These are phyloP conservation scores for Malassezia arunalokei DNA, from an alignment of 1,284 basidiomycete genomes.

Conservation along the genomic window DNA sequence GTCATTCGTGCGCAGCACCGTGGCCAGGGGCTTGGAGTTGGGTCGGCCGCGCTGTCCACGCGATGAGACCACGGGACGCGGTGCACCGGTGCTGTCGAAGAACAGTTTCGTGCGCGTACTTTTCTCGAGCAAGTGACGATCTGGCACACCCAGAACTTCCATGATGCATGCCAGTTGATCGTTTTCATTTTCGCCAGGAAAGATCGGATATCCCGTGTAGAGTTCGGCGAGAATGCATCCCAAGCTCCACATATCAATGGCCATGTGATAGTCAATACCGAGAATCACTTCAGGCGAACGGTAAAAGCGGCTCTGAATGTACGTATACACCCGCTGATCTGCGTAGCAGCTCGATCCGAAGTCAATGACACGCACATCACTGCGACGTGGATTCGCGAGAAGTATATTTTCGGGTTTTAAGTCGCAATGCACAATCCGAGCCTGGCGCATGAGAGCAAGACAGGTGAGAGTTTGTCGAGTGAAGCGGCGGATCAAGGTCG, in stretches of 20 bases:
- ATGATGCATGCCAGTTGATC: slow-evolving; percentile 98
- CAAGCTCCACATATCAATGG: slow-evolving; percentile 93
- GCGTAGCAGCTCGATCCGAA: slow-evolving; percentile 98
- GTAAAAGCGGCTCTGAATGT: slow-evolving; percentile 93
- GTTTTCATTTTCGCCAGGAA: slow-evolving; percentile 91
- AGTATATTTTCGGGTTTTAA: slow-evolving; percentile 98
- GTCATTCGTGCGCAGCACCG: slow-evolving; percentile 77
- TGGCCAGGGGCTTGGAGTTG: slow-evolving; percentile 72
- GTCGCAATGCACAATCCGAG: slow-evolving; percentile 98
- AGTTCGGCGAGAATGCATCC: slow-evolving; percentile 95
- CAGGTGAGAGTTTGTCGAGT: slow-evolving; percentile 88
- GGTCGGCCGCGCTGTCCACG: slow-evolving; percentile 86
- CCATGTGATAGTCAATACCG: slow-evolving; percentile 48
- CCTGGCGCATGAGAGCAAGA: slow-evolving; percentile 81
- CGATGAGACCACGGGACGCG: slow-evolving; percentile 85
- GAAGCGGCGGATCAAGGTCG: slow-evolving; percentile 83
- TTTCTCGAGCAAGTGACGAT: slow-evolving; percentile 83
- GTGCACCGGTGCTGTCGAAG: slow-evolving; percentile 85
- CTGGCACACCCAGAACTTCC: slow-evolving; percentile 92
- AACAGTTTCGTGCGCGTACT: slow-evolving; percentile 89
- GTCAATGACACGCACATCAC: slow-evolving; percentile 95
- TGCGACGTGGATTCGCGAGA: slow-evolving; percentile 84
- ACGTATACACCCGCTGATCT: slow-evolving; percentile 95
- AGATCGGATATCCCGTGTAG: slow-evolving; percentile 97
- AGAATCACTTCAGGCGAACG: slow-evolving; percentile 65